Conservation (phyloP, 2,329 filamentous ascomycete species). For the Cladosporium phlei region DNA sequence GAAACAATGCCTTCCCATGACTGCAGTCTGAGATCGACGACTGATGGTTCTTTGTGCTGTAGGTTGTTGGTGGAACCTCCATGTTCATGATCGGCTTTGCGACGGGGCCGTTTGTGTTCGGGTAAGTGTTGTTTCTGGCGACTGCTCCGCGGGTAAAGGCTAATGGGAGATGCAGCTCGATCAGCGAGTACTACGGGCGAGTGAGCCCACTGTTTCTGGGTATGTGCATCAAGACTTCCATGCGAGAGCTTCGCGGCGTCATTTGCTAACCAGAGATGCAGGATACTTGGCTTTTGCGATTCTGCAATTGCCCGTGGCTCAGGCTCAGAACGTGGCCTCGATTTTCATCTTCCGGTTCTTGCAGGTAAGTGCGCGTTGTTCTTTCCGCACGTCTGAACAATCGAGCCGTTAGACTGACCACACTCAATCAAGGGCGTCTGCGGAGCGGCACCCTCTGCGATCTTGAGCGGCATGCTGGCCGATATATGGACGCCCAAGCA, state of each 20-base stretch:
- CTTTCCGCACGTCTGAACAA: too few relatives aligned
- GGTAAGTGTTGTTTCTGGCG: neutral
- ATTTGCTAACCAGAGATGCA: neutral
- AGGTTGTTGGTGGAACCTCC: neutral
- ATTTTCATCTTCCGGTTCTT: neutral
- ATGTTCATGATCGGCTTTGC: neutral
- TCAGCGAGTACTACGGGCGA: neutral
- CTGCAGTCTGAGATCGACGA: too few relatives aligned
- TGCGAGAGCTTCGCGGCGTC: too few relatives aligned
- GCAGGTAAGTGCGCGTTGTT: neutral
- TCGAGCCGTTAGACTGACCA: too few relatives aligned
- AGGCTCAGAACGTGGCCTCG: neutral
- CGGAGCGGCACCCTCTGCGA: slow-evolving; percentile 15
- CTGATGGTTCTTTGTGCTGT: too few relatives aligned
- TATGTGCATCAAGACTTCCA: neutral
- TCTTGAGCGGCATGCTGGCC: slow-evolving; percentile 15
- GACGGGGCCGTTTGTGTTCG: neutral
- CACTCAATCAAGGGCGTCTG: neutral
- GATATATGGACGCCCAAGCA: slow-evolving; percentile 23
- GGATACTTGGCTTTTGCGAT: neutral
- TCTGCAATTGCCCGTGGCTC: neutral
- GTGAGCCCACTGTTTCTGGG: neutral
- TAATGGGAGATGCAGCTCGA: too few relatives aligned
- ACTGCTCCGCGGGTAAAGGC: too few relatives aligned
- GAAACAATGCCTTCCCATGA: too few relatives aligned